Percentiles rank a stretch among this genome's conserved stretches.
Conservation (phyloP, 331 rosid genomes). For the Arachis monticola region DNA sequence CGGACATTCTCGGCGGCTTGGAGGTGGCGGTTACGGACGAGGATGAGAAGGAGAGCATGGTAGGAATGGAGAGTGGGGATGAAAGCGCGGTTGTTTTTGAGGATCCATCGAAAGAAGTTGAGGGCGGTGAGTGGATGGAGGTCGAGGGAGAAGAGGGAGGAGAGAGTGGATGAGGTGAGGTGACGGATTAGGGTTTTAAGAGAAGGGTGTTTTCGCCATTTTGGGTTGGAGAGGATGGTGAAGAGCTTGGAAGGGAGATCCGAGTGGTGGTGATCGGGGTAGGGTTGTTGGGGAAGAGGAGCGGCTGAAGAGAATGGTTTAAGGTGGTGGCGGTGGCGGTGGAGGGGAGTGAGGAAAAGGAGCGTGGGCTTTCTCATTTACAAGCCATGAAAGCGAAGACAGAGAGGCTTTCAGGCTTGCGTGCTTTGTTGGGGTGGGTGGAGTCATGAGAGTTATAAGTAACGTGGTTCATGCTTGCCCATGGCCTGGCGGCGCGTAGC, state of each 20-base stretch:
- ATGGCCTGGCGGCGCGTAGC: too few relatives aligned
- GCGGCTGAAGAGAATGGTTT: conserved; percentile 48
- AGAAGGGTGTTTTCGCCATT: conserved; percentile 57
- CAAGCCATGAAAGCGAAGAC: conserved; percentile 32
- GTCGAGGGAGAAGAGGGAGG: conserved; percentile 52
- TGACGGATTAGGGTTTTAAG: conserved; percentile 47
- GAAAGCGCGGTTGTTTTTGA: conserved; percentile 38
- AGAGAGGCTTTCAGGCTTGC: too few relatives aligned
- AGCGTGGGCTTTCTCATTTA: conserved; percentile 52
- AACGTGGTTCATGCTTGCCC: too few relatives aligned
- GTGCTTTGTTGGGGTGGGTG: too few relatives aligned
- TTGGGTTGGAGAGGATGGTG: conserved; percentile 52
- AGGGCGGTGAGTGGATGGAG: conserved; percentile 59
- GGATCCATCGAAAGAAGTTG: conserved; percentile 63
- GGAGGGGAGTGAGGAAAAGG: conserved; percentile 38
- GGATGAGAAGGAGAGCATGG: conserved; percentile 50
- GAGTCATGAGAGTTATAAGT: too few relatives aligned
- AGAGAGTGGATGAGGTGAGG: conserved; percentile 52
- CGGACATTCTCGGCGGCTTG: conserved; percentile 61
- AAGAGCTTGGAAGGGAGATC: conserved; percentile 49
- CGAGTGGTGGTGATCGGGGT: conserved; percentile 7
- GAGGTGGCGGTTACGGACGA: conserved; percentile 49
- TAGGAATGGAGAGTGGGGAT: conserved; percentile 51
- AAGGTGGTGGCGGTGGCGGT: conserved; percentile 5
- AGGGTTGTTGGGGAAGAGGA: conserved; percentile 41